phyloP scores from a whole-genome alignment of 75 land plant genomes.

The Isoetes taiwanensis region DNA sequence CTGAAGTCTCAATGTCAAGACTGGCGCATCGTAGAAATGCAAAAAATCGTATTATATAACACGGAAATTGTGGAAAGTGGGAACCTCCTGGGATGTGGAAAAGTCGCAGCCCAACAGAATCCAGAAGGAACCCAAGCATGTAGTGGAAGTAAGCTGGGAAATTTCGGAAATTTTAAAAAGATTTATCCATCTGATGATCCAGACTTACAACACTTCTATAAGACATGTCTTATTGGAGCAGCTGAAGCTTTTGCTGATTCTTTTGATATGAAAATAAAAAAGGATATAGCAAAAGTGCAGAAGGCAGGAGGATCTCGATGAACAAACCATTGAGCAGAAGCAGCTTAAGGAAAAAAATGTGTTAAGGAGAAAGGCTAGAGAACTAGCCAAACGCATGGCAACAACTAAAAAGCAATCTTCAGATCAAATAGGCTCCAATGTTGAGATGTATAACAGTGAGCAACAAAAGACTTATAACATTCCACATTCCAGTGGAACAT shows the following conservation, averaged over 20 bases:
- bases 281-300: constrained; percentile 3
- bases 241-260: neutral
- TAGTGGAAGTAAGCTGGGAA: neutral
- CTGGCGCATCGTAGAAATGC: neutral
- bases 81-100: neutral
- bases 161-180: neutral
- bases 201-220: neutral
- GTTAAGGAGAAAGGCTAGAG: neutral
- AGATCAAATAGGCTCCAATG: too few relatives aligned
- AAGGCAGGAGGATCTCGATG: neutral
- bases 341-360: neutral
- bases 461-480: too few relatives aligned
- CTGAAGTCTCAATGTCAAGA: neutral
- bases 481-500: too few relatives aligned
- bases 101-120: neutral
- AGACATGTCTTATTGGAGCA: neutral
- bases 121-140: neutral
- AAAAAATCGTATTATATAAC: neutral
- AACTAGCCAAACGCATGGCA: neutral
- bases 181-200: neutral
- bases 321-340: neutral
- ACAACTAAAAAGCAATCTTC: too few relatives aligned
- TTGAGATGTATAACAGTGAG: too few relatives aligned
- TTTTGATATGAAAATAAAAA: constrained; percentile 1
- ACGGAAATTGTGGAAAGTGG: neutral